Conservation (phyloP, 192 early-diverging fungal species). For the Jimgerdemannia lactiflua region DNA sequence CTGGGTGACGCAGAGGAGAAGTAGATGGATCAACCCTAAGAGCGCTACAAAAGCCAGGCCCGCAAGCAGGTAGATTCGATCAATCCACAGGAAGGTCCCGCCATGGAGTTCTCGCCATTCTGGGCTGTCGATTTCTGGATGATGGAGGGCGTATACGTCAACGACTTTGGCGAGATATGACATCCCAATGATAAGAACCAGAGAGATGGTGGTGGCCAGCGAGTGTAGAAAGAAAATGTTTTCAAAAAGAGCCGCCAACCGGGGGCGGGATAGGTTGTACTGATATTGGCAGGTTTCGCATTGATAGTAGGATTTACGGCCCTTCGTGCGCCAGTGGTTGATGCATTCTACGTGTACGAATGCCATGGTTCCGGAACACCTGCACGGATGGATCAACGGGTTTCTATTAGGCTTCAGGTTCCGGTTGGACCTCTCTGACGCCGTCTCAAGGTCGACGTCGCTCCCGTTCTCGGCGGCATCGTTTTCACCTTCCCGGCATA, state of each 20-base stretch:
- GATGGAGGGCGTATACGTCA: neutral
- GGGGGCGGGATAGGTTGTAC: neutral
- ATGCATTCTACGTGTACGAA: neutral
- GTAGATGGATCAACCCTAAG: neutral
- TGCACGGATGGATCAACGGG: constrained; percentile 5
- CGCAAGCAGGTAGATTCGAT: neutral
- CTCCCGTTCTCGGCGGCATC: neutral
- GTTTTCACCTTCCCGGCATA: neutral
- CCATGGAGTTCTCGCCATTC: neutral
- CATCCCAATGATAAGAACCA: neutral
- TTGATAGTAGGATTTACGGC: neutral
- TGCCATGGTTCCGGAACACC: neutral
- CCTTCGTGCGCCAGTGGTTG: neutral
- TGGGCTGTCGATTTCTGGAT: neutral
- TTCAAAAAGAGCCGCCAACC: neutral
- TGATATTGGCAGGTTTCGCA: neutral
- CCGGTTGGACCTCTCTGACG: neutral
- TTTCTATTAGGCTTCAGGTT: neutral
- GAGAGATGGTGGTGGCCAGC: neutral
- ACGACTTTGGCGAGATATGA: neutral
- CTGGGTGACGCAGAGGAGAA: neutral
- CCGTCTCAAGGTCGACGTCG: neutral
- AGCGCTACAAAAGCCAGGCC: neutral
- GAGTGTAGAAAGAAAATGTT: neutral
- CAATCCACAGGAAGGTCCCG: neutral